These are phyloP conservation scores for Hygrophorus pudorinus DNA, from an alignment of 768 basidiomycete genomes.

Conservation along the genomic window DNA sequence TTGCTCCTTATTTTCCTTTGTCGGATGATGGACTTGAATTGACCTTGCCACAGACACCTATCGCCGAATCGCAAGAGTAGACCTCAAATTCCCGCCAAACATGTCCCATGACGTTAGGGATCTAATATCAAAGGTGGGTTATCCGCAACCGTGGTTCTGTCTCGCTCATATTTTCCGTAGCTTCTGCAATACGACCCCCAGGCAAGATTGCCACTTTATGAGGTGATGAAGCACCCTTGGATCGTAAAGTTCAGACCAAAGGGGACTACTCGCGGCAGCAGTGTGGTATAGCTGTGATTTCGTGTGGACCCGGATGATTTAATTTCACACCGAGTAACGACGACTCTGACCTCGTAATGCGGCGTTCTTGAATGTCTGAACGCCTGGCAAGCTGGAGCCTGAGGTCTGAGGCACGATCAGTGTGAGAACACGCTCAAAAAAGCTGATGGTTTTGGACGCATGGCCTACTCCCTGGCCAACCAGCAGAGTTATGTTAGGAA, in stretches of 20 bases:
- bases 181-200: slow-evolving; percentile 77
- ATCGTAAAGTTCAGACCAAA: slow-evolving; percentile 60
- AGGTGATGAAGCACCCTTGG: slow-evolving; percentile 83
- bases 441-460: too few species aligned
- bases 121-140: slow-evolving; percentile 47
- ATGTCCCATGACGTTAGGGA: slow-evolving; percentile 60
- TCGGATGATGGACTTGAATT: slow-evolving; percentile 1
- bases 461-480: too few species aligned
- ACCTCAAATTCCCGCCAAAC: slow-evolving; percentile 53
- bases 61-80: slow-evolving; percentile 79
- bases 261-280: slow-evolving; percentile 10
- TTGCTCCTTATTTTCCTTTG: slow-evolving; percentile 2
- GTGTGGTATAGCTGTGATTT: too few species aligned
- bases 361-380: too few species aligned
- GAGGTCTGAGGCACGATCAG: too few species aligned
- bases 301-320: too few species aligned
- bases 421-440: too few species aligned
- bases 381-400: too few species aligned
- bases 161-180: slow-evolving; percentile 28
- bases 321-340: too few species aligned
- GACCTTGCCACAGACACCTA: slow-evolving; percentile 59
- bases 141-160: not conserved
- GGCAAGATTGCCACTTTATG: slow-evolving; percentile 60
- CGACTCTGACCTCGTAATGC: too few species aligned
- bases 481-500: too few species aligned